Evolutionary conservation across 768 basidiomycete species (phyloP).

Genomic region (Infundibulicybe gibba): DNA sequence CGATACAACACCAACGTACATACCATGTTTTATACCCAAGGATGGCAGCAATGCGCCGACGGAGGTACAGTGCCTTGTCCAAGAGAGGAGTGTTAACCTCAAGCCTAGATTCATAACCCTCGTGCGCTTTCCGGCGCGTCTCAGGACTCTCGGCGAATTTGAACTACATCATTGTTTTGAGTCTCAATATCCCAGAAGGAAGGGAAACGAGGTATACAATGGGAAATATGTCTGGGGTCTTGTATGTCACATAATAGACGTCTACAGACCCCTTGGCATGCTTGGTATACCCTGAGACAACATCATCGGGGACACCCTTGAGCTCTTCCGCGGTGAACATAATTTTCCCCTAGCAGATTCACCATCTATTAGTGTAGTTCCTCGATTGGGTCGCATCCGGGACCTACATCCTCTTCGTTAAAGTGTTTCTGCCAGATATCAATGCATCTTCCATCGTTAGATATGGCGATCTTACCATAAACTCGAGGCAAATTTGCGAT

Average conservation of each 20-base stretch:
- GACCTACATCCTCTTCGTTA: conserved; percentile 77
- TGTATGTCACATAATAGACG: conserved; percentile 73
- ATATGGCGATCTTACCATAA: conserved; percentile 48
- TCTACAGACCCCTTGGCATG: conserved; percentile 54
- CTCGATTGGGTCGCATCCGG: neutral
- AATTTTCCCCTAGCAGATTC: conserved; percentile 45
- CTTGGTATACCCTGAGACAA: conserved; percentile 73
- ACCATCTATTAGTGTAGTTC: neutral
- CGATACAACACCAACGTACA: neutral
- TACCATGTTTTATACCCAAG: conserved; percentile 74
- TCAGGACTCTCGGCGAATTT: conserved; percentile 73
- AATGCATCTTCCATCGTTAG: neutral
- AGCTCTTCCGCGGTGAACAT: conserved; percentile 71
- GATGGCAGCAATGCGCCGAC: conserved; percentile 63
- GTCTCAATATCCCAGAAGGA: neutral
- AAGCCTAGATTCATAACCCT: conserved; percentile 68
- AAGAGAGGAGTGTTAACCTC: conserved; percentile 69
- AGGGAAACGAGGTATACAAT: conserved; percentile 39
- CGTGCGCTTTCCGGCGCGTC: conserved; percentile 63
- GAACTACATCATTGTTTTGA: conserved; percentile 43
- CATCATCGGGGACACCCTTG: conserved; percentile 76
- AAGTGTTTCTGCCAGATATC: conserved; percentile 66
- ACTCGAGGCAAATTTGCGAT: conserved; percentile 70
- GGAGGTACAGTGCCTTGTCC: conserved; percentile 62
- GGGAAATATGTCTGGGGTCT: conserved; percentile 80